Base-by-base conservation (phyloP, 169 alveolate genomes). In the Cryptosporidium ubiquitum region DNA sequence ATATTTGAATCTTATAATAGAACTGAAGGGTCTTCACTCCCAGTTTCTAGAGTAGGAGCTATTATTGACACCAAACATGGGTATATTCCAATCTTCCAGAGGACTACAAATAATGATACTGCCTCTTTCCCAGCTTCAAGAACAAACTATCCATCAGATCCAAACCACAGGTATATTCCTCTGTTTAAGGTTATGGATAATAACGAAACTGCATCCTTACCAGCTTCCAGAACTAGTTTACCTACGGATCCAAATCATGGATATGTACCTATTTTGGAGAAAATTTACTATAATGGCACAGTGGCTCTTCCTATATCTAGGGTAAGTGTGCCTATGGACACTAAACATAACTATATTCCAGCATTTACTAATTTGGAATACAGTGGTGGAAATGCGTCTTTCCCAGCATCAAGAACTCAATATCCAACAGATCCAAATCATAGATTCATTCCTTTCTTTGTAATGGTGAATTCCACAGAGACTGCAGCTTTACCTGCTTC, bases 121-220 rank as follows among this genome's bases (percentile, higher is more conserved):
- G 84, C 42, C 5, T 37, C 89, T 3, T 42, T 42, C 33, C 89
- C 89, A 33, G 89, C 89, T 16, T 61, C 71, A 37, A 58, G 75
- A 12, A 79, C 79, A 31, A 61, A 33, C 7, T 14, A 44, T 18
- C 79, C 89, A 1, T 3, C 89, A 3, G 64, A 79, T 47, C 40
- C 69, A 16, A 79, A 37, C 31, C 85, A 73, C 23, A 55, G 55
- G 7, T 64, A 35, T 64, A 14, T 64, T 64, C 66, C 66, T 55
- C 18, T 55, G 5, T 49, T 31, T 2, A 12, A 29, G 33, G 71
- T 64, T 29, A 37, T 33, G 71, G 42, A 57, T n/a, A 6, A 9
- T 18, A 49, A 18, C 58, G 70, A 39, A 20, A 49, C 44, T 0
- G 86, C 74, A 7, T 37, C 89, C 2, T 42, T 42, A 20, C 89